These are phyloP conservation scores for Suillus sp. DNA, from an alignment of 768 basidiomycete species.

Conservation along the genomic window DNA sequence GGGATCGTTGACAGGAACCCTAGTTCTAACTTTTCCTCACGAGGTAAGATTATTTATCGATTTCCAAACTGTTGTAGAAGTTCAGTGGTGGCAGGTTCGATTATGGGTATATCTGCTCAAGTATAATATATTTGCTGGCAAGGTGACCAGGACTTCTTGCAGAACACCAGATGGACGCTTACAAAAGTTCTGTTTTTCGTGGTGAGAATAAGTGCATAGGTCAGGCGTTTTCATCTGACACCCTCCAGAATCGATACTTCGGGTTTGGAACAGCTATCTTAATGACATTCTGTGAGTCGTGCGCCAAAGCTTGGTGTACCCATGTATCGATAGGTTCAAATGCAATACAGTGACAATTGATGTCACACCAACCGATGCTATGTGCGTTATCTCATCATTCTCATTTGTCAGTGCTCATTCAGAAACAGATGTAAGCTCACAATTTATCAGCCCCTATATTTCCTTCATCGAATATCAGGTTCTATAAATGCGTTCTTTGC, in stretches of 20 bases:
- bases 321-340: background rate
- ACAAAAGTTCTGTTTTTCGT: slow-evolving; percentile 7
- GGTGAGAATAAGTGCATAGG: slow-evolving; percentile 3
- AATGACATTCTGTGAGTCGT: slow-evolving; percentile 9
- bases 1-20: background rate
- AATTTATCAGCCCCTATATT: background rate
- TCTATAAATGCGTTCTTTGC: slow-evolving; percentile 3
- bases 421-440: slow-evolving; percentile 1
- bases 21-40: slow-evolving; percentile 12
- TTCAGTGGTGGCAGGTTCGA: slow-evolving; percentile 4
- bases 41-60: slow-evolving; percentile 3
- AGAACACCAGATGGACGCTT: slow-evolving; percentile 8
- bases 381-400: background rate
- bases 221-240: background rate
- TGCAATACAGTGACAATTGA: background rate
- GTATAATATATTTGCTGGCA: background rate
- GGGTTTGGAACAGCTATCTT: slow-evolving; percentile 5
- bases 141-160: background rate
- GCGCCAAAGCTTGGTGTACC: background rate
- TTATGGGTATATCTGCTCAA: slow-evolving; percentile 12
- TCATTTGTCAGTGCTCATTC: background rate
- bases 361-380: background rate
- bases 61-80: no score
- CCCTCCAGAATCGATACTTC: slow-evolving; percentile 13
- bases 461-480: slow-evolving; percentile 1